Percentiles rank a stretch among this genome's conserved stretches.
Conservation (phyloP, 2,329 filamentous ascomycete species). For the Arthrobotrys sinensis region DNA sequence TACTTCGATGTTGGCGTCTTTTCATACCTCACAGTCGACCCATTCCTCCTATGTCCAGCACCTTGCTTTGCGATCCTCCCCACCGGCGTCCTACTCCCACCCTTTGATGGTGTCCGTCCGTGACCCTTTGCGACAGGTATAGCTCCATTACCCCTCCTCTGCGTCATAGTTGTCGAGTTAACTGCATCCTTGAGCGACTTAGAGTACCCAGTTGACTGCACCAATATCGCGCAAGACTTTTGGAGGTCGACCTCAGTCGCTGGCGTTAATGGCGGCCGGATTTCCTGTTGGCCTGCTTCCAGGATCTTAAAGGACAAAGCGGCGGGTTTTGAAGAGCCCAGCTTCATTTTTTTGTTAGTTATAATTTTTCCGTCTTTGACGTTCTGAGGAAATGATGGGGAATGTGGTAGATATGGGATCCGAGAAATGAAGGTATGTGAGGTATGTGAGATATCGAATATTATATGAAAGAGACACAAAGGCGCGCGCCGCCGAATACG, state of each 20-base stretch:
- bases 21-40: slow-evolving; percentile 36
- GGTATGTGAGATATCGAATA: not conserved
- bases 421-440: not conserved
- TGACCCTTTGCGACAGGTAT: slow-evolving; percentile 23
- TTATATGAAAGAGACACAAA: slow-evolving; percentile 4
- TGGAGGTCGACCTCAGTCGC: slow-evolving; percentile 57
- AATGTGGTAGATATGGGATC: too few species aligned
- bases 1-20: slow-evolving; percentile 48
- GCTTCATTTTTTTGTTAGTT: slow-evolving; percentile 48
- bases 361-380: slow-evolving; percentile 7
- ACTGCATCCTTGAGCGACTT: slow-evolving; percentile 36
- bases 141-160: slow-evolving; percentile 30
- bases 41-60: slow-evolving; percentile 27
- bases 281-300: slow-evolving; percentile 39
- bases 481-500: slow-evolving; percentile 2
- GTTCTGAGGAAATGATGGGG: not conserved
- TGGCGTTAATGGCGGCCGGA: slow-evolving; percentile 50
- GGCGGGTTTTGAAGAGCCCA: slow-evolving; percentile 43
- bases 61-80: slow-evolving; percentile 39
- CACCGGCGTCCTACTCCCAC: slow-evolving; percentile 38
- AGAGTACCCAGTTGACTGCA: slow-evolving; percentile 51
- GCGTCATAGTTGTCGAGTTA: slow-evolving; percentile 5
- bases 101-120: slow-evolving; percentile 35
- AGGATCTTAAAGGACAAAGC: slow-evolving; percentile 53
- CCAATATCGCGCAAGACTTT: slow-evolving; percentile 55